A percentile compares a stretch with the other conserved stretches of the same genome.
Conservation (phyloP, 139 green algal species). For the Chlorella vulgaris region DNA sequence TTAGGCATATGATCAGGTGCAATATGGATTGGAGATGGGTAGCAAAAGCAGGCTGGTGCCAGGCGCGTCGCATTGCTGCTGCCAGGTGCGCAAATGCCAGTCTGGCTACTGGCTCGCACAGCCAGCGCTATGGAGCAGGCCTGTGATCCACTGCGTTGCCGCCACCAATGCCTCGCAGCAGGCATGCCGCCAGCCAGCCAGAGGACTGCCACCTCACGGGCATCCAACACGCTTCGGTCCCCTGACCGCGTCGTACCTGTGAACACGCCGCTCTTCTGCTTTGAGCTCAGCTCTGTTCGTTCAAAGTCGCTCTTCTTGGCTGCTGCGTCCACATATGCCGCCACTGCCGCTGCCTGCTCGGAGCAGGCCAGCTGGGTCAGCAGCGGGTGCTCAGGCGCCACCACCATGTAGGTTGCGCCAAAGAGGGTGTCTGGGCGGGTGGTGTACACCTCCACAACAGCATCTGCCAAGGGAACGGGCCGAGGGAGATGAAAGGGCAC, state of each 20-base stretch:
- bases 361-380: conserved; percentile 50
- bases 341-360: conserved; percentile 41
- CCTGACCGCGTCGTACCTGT: conserved; percentile 65
- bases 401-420: conserved; percentile 95
- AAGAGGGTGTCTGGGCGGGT: conserved; percentile 97
- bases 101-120: too few relatives aligned
- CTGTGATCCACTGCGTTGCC: too few relatives aligned
- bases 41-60: not conserved
- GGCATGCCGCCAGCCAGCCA: too few relatives aligned
- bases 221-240: not conserved
- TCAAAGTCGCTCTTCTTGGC: conserved; percentile 59
- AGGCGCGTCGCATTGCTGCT: too few relatives aligned
- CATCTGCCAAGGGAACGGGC: not conserved
- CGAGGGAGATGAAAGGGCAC: too few relatives aligned
- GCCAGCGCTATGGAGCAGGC: too few relatives aligned
- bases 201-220: not conserved
- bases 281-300: conserved; percentile 87
- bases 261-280: conserved; percentile 93
- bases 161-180: too few relatives aligned
- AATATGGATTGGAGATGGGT: not conserved
- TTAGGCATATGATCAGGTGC: too few relatives aligned
- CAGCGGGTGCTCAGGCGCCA: conserved; percentile 96
- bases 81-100: too few relatives aligned
- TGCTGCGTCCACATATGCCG: conserved; percentile 81
- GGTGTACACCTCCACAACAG: conserved; percentile 81